phyloP scores from a whole-genome alignment of 352 stramenopile species.

The Phytophthora pistaciae region DNA sequence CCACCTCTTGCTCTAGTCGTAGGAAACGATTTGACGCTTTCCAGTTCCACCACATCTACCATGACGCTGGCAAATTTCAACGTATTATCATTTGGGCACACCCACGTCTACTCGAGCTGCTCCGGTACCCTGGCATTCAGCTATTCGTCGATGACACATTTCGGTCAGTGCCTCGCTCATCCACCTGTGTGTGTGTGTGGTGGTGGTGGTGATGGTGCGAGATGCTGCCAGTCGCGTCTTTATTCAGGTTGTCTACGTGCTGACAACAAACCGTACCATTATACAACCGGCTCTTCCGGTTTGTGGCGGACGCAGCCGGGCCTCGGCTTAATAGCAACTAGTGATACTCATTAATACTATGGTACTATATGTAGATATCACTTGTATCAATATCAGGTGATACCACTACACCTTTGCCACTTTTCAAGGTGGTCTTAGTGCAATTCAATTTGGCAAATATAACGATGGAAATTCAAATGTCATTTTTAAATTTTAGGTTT shows the following conservation, averaged over 20 bases:
- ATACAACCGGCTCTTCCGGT: neutral
- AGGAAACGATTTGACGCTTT: neutral
- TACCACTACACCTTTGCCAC: too few species aligned
- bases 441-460: too few species aligned
- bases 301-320: neutral
- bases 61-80: neutral
- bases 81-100: neutral
- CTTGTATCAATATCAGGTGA: too few species aligned
- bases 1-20: neutral
- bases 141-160: conserved; percentile 2
- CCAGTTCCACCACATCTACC: conserved; percentile 4
- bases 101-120: neutral
- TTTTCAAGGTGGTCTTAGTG: too few species aligned
- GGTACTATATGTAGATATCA: too few species aligned
- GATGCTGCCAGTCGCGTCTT: neutral
- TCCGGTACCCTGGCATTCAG: neutral
- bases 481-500: neutral
- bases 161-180: neutral
- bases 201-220: neutral
- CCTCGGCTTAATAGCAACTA: too few species aligned
- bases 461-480: too few species aligned
- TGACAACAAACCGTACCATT: neutral
- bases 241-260: neutral
- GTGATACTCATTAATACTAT: too few species aligned
- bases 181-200: neutral